Conservation (phyloP, 163 green algal genomes). For the Chloroidium sp. region DNA sequence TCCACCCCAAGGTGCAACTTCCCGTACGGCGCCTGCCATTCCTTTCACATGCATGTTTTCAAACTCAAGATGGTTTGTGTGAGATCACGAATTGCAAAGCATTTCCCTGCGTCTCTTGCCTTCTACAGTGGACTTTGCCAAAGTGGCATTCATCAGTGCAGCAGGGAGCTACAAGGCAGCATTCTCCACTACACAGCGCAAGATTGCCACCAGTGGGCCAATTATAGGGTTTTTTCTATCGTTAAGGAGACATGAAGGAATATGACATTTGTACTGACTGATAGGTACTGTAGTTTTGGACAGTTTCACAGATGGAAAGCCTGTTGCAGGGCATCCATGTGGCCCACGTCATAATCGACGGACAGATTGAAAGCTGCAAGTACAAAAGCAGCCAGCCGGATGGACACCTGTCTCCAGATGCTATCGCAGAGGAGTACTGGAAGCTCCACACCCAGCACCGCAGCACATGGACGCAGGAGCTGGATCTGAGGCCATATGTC, state of each 20-base stretch:
- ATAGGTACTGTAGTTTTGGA: no score
- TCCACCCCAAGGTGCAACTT: conserved; percentile 18
- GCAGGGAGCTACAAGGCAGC: no score
- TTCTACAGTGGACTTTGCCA: no score
- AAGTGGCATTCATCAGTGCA: no score
- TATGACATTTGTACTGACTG: no score
- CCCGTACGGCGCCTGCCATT: not conserved
- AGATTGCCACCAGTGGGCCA: no score
- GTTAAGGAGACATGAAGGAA: no score
- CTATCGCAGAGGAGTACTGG: conserved; percentile 43
- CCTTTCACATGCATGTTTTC: not conserved
- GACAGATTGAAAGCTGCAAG: conserved; percentile 22
- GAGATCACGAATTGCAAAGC: not conserved
- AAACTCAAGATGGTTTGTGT: not conserved
- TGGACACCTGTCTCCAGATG: conserved; percentile 25
- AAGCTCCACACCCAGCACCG: conserved; percentile 28
- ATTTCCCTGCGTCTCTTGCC: no score
- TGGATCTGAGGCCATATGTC: conserved; percentile 33
- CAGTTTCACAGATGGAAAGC: not conserved
- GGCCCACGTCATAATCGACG: conserved; percentile 37
- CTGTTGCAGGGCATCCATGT: conserved; percentile 27
- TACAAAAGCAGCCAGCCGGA: conserved; percentile 6
- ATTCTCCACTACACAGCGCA: no score
- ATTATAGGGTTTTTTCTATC: no score
- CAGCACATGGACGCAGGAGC: conserved; percentile 32